Evolutionary conservation across 148 eudicot genomes (phyloP).

Genomic region (Rhododendron simsii): DNA sequence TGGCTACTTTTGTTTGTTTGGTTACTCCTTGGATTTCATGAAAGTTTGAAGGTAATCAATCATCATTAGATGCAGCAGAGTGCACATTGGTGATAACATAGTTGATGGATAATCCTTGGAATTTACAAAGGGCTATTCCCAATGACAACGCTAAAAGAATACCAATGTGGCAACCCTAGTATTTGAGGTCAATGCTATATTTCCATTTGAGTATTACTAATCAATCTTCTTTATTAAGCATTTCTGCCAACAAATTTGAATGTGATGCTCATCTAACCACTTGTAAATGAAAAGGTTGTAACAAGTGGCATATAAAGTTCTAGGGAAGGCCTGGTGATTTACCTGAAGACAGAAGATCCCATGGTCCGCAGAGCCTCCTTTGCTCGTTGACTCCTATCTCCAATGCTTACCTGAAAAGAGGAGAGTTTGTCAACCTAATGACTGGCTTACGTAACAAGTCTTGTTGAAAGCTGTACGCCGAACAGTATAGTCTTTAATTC

Average conservation of each 20-base stretch:
- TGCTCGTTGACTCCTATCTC: constrained; percentile 45
- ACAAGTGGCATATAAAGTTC: not conserved
- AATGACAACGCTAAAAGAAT: not conserved
- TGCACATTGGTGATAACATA: not conserved
- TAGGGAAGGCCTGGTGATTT: not conserved
- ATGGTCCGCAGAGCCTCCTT: constrained; percentile 55
- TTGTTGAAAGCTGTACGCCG: not conserved
- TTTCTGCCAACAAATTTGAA: not conserved
- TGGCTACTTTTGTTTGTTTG: not conserved
- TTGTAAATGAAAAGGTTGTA: not conserved
- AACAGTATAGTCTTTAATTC: not conserved
- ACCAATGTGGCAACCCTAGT: not conserved
- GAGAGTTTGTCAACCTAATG: not conserved
- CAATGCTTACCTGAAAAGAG: constrained; percentile 37
- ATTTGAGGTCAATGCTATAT: not conserved
- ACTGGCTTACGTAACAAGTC: not conserved
- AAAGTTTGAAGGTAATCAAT: not conserved
- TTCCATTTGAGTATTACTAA: not conserved
- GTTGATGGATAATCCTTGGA: not conserved
- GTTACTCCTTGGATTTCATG: not conserved
- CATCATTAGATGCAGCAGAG: not conserved
- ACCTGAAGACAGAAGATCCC: constrained; percentile 85
- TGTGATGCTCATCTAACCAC: constrained; percentile 4
- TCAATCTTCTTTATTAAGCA: not conserved
- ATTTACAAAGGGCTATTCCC: not conserved